A percentile compares a stretch with the other conserved stretches of the same genome.
These are phyloP conservation scores for Diospyros lotus DNA, from an alignment of 148 eudicot species.

Conservation along the genomic window DNA sequence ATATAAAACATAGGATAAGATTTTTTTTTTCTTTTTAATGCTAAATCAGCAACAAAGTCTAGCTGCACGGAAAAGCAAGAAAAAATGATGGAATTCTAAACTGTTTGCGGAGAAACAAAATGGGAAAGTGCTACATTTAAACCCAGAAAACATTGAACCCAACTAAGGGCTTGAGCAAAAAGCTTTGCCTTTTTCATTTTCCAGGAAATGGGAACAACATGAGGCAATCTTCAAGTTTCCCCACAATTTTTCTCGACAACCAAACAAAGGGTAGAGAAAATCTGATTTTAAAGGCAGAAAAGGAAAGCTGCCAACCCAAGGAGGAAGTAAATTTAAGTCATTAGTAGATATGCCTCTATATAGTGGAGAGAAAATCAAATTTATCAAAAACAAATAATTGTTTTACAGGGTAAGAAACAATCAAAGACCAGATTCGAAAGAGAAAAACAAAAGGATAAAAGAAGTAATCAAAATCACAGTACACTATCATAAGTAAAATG, in stretches of 20 bases:
- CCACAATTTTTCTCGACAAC: slow-evolving; percentile 2
- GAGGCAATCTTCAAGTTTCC: neutral
- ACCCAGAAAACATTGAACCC: no score
- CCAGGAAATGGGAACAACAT: neutral
- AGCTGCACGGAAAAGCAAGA: neutral
- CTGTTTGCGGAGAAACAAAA: neutral
- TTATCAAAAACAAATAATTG: neutral
- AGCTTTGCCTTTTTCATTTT: neutral
- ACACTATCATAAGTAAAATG: neutral
- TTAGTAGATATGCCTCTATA: neutral
- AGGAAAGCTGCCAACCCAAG: neutral
- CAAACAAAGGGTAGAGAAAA: slow-evolving; percentile 4
- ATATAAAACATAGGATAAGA: slow-evolving; percentile 10
- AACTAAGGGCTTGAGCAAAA: neutral
- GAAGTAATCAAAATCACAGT: neutral
- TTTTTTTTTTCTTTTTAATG: neutral
- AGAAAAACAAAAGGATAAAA: neutral
- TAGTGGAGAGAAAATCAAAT: slow-evolving; percentile 2
- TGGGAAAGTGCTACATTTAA: neutral
- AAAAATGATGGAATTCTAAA: neutral
- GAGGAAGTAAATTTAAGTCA: neutral
- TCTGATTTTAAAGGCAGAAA: neutral
- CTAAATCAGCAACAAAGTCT: neutral
- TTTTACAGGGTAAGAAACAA: neutral
- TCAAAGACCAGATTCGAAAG: neutral